These are phyloP conservation scores for Neurospora cerealis DNA, from an alignment of 495 filamentous ascomycete genomes.

Conservation along the genomic window DNA sequence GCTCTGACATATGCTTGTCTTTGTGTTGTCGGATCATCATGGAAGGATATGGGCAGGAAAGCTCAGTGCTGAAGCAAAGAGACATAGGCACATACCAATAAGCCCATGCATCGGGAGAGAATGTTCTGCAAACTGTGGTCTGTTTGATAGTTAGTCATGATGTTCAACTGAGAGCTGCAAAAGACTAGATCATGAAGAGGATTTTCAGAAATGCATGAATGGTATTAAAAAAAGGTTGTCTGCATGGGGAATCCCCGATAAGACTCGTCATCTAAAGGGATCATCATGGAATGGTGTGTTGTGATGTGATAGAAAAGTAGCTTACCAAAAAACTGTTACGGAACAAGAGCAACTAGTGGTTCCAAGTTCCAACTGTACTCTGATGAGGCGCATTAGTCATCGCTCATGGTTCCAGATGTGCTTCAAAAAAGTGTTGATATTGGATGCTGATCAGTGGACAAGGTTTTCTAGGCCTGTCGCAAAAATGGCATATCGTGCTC, in stretches of 20 bases:
- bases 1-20: slow-evolving; percentile 89
- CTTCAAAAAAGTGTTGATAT: slow-evolving; percentile 2
- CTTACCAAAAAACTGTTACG: slow-evolving; percentile 2
- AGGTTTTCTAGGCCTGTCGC: slow-evolving; percentile 99
- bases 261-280: slow-evolving; percentile 78
- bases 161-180: background rate
- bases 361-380: background rate
- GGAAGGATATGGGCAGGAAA: slow-evolving; percentile 8
- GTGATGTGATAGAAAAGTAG: background rate
- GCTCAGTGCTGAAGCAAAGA: background rate
- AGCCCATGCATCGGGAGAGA: background rate
- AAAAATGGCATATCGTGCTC: slow-evolving; percentile 82
- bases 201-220: slow-evolving; percentile 69
- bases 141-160: background rate
- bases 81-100: slow-evolving; percentile 10
- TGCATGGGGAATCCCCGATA: slow-evolving; percentile 71
- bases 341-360: background rate
- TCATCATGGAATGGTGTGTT: slow-evolving; percentile 46
- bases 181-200: slow-evolving; percentile 1
- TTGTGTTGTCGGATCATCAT: slow-evolving; percentile 61
- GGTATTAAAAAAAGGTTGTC: slow-evolving; percentile 59
- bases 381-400: background rate
- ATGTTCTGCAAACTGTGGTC: background rate
- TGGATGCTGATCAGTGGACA: slow-evolving; percentile 74
- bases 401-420: slow-evolving; percentile 9